phyloP scores from a whole-genome alignment of 306 rosid species.

The Oemleria cerasiformis region DNA sequence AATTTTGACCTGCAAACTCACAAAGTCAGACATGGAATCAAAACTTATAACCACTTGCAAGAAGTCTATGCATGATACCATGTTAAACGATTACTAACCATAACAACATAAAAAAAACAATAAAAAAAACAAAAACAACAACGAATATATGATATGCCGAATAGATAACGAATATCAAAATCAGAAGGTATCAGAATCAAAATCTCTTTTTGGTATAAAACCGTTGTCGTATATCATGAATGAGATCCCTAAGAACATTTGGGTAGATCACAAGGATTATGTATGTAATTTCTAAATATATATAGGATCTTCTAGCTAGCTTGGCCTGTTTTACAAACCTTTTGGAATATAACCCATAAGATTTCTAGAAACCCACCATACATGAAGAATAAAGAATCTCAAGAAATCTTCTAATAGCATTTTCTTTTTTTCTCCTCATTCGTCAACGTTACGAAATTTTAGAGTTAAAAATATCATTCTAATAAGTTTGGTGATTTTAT shows the following conservation, averaged over 20 bases:
- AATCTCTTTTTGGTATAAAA: too few species aligned
- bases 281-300: background rate
- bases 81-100: too few species aligned
- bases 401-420: background rate
- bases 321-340: background rate
- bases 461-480: background rate
- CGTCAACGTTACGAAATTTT: background rate
- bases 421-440: background rate
- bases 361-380: background rate
- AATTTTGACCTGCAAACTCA: too few species aligned
- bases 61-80: too few species aligned
- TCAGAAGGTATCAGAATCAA: too few species aligned
- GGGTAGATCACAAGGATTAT: background rate
- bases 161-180: too few species aligned
- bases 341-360: background rate
- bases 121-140: too few species aligned
- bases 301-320: background rate
- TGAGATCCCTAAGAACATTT: background rate
- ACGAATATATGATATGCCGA: too few species aligned
- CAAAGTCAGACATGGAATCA: too few species aligned
- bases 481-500: conserved; percentile 3
- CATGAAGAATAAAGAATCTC: background rate
- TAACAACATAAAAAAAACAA: too few species aligned
- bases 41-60: too few species aligned
- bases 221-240: too few species aligned